Evolutionary conservation across 768 basidiomycete species (phyloP), one percentile per base, ranked within the genome.

Genomic region (Daedaleopsis sinensis): DNA sequence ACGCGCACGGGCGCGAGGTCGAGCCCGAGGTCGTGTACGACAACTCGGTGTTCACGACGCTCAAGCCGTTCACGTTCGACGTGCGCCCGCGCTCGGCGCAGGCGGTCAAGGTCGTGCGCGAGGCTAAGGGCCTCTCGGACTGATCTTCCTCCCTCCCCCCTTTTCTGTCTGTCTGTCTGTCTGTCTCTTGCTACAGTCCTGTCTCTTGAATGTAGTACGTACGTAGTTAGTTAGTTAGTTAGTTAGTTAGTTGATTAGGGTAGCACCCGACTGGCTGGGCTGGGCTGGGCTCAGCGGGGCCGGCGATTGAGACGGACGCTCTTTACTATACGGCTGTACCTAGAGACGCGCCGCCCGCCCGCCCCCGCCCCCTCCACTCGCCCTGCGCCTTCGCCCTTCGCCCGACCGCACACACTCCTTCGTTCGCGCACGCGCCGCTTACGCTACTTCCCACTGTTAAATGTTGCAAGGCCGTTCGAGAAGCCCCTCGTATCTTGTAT

Each of bases 11-110:
- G 18, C 38, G 59, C 27, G 58, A 39, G 15, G 54, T 70, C 24
- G 62, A 76, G 43, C 79, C 78, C 0, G 75, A 79, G 48, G 72
- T 83, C 12, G 73, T 78, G 13, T 88, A 83, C 65, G 79, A 87
- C 37, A 87, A 88, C 70, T 70, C 84, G n/a, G 78, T 88, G 48
- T 88, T 89, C 75, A 81, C 86, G 84, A 78, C 71, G n/a, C 82
- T 83, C 13, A 77, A 76, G 59, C 72, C 75, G n/a, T 85, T 85
- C 73, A 68, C 76, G 58, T 83, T 79, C 68, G 78, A 80, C 57
- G 80, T 85, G 42, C 76, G 79, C 38, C 83, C 83, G 5, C 73
- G 84, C 53, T 82, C 81, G 5, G 80, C 81, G 44, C 62, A 66
- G 52, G 63, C 65, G 13, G 55, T 64, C 48, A 55, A 52, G 60